A percentile compares a stretch with the other conserved stretches of the same genome.
phyloP scores from a whole-genome alignment of 192 early-diverging fungal genomes.

The Backusella liffmaniae region DNA sequence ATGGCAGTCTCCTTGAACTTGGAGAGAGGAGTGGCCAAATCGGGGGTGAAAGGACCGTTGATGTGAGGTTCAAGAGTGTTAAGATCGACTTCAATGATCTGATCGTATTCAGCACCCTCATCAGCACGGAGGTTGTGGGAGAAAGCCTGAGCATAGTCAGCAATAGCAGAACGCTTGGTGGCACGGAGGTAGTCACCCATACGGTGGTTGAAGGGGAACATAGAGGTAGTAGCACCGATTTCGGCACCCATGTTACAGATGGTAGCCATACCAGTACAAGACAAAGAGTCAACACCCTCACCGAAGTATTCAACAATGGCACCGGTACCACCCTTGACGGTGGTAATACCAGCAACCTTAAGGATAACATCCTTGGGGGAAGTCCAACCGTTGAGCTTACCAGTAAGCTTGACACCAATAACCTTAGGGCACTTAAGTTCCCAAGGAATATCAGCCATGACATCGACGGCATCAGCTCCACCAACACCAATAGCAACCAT shows the following conservation, averaged over 20 bases:
- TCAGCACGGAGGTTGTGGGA: constrained; percentile 89
- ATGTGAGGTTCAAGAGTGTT: constrained; percentile 93
- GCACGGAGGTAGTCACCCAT: constrained; percentile 92
- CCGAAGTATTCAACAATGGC: constrained; percentile 98
- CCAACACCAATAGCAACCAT: constrained; percentile 97
- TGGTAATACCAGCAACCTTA: constrained; percentile 90
- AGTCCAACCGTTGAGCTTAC: constrained; percentile 87
- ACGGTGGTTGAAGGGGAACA: constrained; percentile 92
- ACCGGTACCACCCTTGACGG: constrained; percentile 96
- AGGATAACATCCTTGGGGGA: constrained; percentile 97
- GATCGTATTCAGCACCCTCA: constrained; percentile 85
- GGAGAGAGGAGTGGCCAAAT: constrained; percentile 89
- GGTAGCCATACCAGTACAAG: constrained; percentile 98
- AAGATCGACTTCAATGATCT: constrained; percentile 94
- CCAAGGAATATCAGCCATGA: constrained; percentile 98
- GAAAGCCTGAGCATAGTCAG: constrained; percentile 76
- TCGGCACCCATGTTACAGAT: constrained; percentile 99
- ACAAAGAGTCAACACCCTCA: constrained; percentile 88
- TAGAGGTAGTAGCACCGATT: constrained; percentile 95
- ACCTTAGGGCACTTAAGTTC: constrained; percentile 98
- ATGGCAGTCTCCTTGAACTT: constrained; percentile 89
- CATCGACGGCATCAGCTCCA: constrained; percentile 99
- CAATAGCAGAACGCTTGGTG: constrained; percentile 79
- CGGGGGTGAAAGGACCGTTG: constrained; percentile 97
- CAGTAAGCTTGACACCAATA: constrained; percentile 88